These are phyloP conservation scores for Stagonosporopsis rhizophila DNA, from an alignment of 2,329 filamentous ascomycete species.

Conservation along the genomic window DNA sequence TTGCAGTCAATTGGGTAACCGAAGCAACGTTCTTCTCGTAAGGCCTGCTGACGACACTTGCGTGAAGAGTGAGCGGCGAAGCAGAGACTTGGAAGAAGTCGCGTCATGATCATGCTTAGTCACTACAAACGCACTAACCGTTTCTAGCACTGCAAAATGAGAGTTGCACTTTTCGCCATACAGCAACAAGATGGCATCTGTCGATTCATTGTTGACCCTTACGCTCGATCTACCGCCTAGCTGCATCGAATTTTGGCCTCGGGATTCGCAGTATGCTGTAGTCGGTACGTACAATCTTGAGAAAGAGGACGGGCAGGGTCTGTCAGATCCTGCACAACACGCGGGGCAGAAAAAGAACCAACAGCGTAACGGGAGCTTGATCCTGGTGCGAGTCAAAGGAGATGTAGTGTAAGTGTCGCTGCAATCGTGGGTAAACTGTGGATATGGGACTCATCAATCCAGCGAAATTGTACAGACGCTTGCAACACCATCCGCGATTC, in stretches of 20 bases:
- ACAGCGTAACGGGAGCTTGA: slow-evolving; percentile 74
- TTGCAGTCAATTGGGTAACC: not conserved
- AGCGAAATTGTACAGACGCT: slow-evolving; percentile 62
- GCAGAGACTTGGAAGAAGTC: not conserved
- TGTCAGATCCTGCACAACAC: slow-evolving; percentile 27
- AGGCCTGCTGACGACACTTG: not conserved
- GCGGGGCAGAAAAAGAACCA: slow-evolving; percentile 56
- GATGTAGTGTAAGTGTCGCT: slow-evolving; percentile 62
- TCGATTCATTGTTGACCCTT: slow-evolving; percentile 57
- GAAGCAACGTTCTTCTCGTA: not conserved
- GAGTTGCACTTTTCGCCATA: slow-evolving; percentile 8
- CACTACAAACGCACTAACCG: slow-evolving; percentile 22
- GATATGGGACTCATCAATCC: not conserved
- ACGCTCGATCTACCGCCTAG: slow-evolving; percentile 74
- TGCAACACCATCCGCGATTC: slow-evolving; percentile 73
- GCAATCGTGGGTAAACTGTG: not conserved
- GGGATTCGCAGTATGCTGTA: slow-evolving; percentile 69
- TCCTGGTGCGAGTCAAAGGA: slow-evolving; percentile 67
- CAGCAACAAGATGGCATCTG: slow-evolving; percentile 38
- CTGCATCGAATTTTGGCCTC: slow-evolving; percentile 76
- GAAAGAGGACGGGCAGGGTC: slow-evolving; percentile 48
- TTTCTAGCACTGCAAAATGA: slow-evolving; percentile 19
- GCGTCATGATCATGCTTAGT: slow-evolving; percentile 24
- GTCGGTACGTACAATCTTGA: slow-evolving; percentile 86
- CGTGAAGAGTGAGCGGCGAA: not conserved